These are phyloP conservation scores for Coemansia sp. DNA, from an alignment of 192 early-diverging fungal species.

Conservation along the genomic window DNA sequence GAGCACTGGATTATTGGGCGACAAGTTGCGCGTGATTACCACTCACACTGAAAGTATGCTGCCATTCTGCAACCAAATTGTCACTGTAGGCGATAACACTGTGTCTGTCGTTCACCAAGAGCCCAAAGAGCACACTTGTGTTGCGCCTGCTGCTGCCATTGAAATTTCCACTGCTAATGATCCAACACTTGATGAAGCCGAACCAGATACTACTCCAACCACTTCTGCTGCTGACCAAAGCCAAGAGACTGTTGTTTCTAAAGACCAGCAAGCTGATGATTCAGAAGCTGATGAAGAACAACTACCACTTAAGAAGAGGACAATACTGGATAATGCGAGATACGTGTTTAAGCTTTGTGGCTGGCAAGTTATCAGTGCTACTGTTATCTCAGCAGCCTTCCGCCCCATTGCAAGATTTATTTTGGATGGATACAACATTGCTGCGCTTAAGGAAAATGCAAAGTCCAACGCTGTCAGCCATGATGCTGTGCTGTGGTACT, in stretches of 20 bases:
- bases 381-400: background rate
- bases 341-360: background rate
- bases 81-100: background rate
- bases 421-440: slow-evolving; percentile 28
- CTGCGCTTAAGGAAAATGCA: slow-evolving; percentile 5
- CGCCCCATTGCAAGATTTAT: slow-evolving; percentile 15
- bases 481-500: slow-evolving; percentile 1
- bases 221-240: background rate
- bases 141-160: background rate
- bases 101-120: background rate
- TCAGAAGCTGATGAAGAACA: background rate
- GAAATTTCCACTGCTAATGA: too few relatives aligned
- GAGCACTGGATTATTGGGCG: slow-evolving; percentile 11
- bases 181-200: background rate
- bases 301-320: background rate
- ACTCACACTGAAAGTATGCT: background rate
- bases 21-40: slow-evolving; percentile 2
- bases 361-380: background rate
- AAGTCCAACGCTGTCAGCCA: background rate
- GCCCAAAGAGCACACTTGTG: background rate
- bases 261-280: too few relatives aligned
- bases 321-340: background rate
- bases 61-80: slow-evolving; percentile 4
- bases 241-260: too few relatives aligned
- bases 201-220: background rate